Conservation (phyloP, 106 monocot genomes). For the Phalaenopsis equestris region DNA sequence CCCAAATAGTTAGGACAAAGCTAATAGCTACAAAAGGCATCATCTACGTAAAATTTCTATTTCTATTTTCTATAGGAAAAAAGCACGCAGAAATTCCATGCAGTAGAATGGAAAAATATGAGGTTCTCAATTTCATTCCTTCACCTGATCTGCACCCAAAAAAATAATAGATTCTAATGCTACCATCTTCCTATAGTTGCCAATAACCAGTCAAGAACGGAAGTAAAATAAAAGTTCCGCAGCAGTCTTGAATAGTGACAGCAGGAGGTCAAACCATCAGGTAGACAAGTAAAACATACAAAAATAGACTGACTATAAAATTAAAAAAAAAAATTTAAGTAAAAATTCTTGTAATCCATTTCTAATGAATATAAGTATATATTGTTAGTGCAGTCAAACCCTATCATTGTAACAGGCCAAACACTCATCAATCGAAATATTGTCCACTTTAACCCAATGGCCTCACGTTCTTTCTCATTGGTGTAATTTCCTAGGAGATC, state of each 20-base stretch:
- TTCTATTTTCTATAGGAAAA: neutral
- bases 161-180: neutral
- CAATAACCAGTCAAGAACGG: neutral
- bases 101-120: neutral
- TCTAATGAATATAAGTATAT: neutral
- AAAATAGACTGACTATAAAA: neutral
- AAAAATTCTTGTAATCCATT: neutral
- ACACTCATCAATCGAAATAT: no score
- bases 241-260: neutral
- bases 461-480: no score
- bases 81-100: neutral
- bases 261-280: neutral
- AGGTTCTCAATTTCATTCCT: neutral
- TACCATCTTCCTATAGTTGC: neutral
- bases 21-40: neutral
- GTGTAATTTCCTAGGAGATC: no score
- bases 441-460: no score
- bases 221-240: neutral
- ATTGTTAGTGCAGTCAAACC: neutral
- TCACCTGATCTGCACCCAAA: neutral
- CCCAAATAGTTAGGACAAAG: neutral
- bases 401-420: neutral
- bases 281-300: neutral
- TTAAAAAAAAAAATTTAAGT: neutral
- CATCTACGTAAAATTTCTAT: neutral